A percentile compares a stretch with the other conserved stretches of the same genome.
Conservation (phyloP, 768 basidiomycete species). For the Termitomyces sp. region DNA sequence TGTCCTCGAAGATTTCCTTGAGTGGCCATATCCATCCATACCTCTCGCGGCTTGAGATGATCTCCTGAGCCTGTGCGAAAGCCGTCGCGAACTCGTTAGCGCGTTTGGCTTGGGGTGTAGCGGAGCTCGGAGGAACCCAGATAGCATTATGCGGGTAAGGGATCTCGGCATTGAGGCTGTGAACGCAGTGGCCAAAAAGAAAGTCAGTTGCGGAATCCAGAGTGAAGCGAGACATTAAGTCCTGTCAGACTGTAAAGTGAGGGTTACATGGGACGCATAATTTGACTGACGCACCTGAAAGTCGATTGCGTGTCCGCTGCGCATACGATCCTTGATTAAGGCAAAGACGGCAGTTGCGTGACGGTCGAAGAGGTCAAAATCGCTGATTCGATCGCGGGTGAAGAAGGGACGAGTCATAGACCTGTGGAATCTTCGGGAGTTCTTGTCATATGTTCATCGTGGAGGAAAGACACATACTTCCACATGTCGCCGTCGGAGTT, state of each 20-base stretch:
- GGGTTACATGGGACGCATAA: not conserved
- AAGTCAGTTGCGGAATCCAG: conserved; percentile 65
- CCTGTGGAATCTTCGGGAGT: conserved; percentile 48
- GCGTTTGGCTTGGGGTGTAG: conserved; percentile 18
- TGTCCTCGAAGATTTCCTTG: conserved; percentile 42
- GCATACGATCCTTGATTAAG: conserved; percentile 42
- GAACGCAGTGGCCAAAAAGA: conserved; percentile 54
- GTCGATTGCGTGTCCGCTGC: conserved; percentile 47
- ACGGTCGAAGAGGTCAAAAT: conserved; percentile 57
- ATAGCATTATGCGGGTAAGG: conserved; percentile 44
- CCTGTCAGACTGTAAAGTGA: conserved; percentile 23
- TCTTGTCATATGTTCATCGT: not conserved
- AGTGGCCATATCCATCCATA: conserved; percentile 50
- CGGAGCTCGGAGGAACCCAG: conserved; percentile 16
- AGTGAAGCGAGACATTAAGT: conserved; percentile 56
- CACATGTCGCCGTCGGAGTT: conserved; percentile 58
- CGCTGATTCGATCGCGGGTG: conserved; percentile 49
- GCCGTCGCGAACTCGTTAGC: conserved; percentile 43
- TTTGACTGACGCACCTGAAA: conserved; percentile 37
- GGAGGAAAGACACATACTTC: conserved; percentile 21
- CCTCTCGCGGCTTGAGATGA: conserved; percentile 35
- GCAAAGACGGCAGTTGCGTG: conserved; percentile 40
- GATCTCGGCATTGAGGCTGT: conserved; percentile 44
- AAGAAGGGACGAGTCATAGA: conserved; percentile 63
- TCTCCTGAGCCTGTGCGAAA: conserved; percentile 41